phyloP scores from a whole-genome alignment of 768 basidiomycete genomes.

The Mycena sanguinolenta region DNA sequence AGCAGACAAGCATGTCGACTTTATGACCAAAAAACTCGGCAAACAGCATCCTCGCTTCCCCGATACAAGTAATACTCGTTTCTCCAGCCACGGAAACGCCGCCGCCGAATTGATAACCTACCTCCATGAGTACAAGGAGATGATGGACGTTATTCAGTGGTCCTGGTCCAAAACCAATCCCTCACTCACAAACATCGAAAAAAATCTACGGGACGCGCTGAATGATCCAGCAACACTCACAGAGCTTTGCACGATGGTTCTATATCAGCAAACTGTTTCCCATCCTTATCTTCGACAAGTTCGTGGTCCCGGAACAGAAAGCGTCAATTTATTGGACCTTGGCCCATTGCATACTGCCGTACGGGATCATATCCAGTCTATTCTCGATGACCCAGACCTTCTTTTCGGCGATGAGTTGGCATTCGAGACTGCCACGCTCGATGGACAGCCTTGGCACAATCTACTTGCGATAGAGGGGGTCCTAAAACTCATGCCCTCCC shows the following conservation, averaged over 20 bases:
- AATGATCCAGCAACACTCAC: neutral
- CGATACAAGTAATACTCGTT: conserved; percentile 7
- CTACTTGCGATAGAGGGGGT: neutral
- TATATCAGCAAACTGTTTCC: neutral
- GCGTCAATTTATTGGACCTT: neutral
- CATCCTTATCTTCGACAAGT: neutral
- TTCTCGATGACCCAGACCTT: conserved; percentile 36
- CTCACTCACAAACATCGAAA: neutral
- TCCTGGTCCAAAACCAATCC: neutral
- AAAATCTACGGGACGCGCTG: neutral
- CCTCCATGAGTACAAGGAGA: neutral
- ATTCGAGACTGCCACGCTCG: neutral
- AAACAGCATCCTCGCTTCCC: neutral
- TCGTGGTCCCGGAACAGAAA: conserved; percentile 4
- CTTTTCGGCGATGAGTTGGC: conserved; percentile 29
- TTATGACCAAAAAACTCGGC: conserved; percentile 14
- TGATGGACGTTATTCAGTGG: neutral
- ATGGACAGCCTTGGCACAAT: neutral
- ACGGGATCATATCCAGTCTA: conserved; percentile 3
- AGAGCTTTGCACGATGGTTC: neutral
- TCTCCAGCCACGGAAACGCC: neutral
- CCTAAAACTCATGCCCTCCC: neutral
- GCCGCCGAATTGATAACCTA: neutral
- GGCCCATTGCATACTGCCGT: neutral
- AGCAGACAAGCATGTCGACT: neutral